Evolutionary conservation across 2,329 filamentous ascomycete genomes (phyloP).

Genomic region (Cladorrhinum sp.): DNA sequence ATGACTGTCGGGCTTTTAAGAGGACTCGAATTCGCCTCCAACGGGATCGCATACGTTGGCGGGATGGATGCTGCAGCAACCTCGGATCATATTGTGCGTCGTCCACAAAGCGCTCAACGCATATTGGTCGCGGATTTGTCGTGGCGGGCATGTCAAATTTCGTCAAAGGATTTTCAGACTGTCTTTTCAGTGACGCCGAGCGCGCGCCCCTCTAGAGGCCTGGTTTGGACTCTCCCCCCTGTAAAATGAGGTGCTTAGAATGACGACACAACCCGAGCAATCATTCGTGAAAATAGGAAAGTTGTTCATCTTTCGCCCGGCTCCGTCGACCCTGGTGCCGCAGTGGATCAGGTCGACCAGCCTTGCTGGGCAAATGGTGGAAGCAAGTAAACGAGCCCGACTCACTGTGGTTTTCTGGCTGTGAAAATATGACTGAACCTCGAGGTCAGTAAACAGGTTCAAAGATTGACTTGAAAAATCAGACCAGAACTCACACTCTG

Average conservation of each 20-base stretch:
- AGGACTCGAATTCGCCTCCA: background rate
- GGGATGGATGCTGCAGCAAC: background rate
- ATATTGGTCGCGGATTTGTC: background rate
- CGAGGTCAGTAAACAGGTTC: slow-evolving; percentile 15
- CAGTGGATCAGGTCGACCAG: background rate
- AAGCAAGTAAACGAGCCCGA: slow-evolving; percentile 13
- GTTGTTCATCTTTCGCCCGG: background rate
- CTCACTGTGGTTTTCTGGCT: slow-evolving; percentile 30
- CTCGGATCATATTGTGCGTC: background rate
- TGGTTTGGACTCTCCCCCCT: background rate
- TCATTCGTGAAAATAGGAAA: background rate
- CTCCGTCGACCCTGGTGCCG: background rate
- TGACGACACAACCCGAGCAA: background rate
- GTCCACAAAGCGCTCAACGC: background rate
- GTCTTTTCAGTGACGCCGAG: background rate
- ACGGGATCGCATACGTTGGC: background rate
- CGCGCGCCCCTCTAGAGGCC: background rate
- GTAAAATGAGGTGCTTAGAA: background rate
- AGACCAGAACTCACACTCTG: slow-evolving; percentile 61
- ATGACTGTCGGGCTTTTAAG: background rate
- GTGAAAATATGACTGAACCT: slow-evolving; percentile 35
- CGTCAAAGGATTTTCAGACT: background rate
- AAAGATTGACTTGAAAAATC: background rate
- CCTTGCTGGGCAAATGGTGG: background rate
- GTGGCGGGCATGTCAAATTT: background rate